Base-by-base conservation (phyloP, 345 rosid genomes). In the Boechera stricta region DNA sequence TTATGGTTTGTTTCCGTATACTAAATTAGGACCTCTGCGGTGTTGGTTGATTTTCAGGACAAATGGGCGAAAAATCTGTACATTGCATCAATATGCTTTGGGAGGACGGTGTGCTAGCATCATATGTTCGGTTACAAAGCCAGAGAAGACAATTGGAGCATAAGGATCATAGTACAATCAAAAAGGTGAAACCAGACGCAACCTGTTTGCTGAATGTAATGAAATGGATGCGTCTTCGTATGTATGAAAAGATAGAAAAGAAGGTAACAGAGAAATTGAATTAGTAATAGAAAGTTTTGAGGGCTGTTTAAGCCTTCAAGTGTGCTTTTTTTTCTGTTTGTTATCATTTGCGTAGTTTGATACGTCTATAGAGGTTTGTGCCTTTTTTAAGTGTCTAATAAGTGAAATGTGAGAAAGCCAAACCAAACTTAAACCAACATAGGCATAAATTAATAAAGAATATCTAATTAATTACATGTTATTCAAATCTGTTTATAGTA, bases 41-140 rank as follows among this genome's bases (percentile, higher is more conserved):
- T 61, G 59, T 31, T 56, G 47, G 35, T 47, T 63, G 58, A 55
- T 35, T 48, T 86, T 82, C 97, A 94, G 98, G 98, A 89, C 31
- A 94, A 92, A 76, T 94, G 98, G 98, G 86, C 82, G 0, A 94
- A 86, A 72, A 94, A 90, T 87, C 88, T 94, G 70, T 94, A 92
- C 80, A 77, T 94, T 32, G 93, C 98, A 21, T 90, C 97, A 4
- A 64, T 94, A 60, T 94, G 97, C 77, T 92, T 82, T 6, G 98
- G 98, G 49, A 84, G 98, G 54, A 94, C 98, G 7, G 97, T 90
- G 39, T 91, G 96, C 35, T 24, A 21, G 53, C 72, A 26, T 21
- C 69, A 60, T 10, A 26, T 51, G 69, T 62, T 70, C 5, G 55
- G 52, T 12, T 18, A 29, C 73, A 61, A 32, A 51, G 73, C 41